Evolutionary conservation across 2,329 filamentous ascomycete genomes (phyloP).

Genomic region (Sclerotiophoma versabilis): DNA sequence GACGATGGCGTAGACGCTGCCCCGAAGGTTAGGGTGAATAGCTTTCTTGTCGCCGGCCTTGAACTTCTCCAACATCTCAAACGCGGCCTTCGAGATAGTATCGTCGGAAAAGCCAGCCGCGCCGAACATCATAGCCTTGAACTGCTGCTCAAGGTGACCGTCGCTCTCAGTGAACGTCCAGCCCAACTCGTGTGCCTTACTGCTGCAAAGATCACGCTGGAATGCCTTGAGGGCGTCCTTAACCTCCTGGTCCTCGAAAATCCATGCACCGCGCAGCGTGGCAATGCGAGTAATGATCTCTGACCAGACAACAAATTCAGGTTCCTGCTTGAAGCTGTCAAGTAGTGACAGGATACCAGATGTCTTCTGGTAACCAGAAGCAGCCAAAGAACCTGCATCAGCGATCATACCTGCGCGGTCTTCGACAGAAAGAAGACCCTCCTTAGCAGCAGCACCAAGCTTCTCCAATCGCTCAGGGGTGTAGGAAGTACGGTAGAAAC

Average conservation of each 20-base stretch:
- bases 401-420: conserved; percentile 92
- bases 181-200: conserved; percentile 84
- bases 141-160: conserved; percentile 89
- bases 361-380: conserved; percentile 92
- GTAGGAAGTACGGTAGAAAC: conserved; percentile 91
- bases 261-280: conserved; percentile 83
- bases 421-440: conserved; percentile 81
- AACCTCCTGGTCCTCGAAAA: conserved; percentile 79
- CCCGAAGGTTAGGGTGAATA: conserved; percentile 89
- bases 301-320: conserved; percentile 93
- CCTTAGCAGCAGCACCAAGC: conserved; percentile 84
- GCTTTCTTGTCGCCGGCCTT: conserved; percentile 78
- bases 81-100: conserved; percentile 77
- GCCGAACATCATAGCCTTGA: conserved; percentile 91
- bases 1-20: conserved; percentile 84
- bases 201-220: conserved; percentile 77
- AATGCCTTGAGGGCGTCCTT: conserved; percentile 83
- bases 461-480: conserved; percentile 82
- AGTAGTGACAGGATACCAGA: conserved; percentile 86
- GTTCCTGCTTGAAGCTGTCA: conserved; percentile 80
- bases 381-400: conserved; percentile 86
- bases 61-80: conserved; percentile 90
- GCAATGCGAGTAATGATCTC: conserved; percentile 83
- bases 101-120: conserved; percentile 81
- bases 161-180: conserved; percentile 88